Evolutionary conservation across 1,284 basidiomycete species (phyloP), one percentile per base, ranked within the genome.

Genomic region (Hypsizygus ulmarius): DNA sequence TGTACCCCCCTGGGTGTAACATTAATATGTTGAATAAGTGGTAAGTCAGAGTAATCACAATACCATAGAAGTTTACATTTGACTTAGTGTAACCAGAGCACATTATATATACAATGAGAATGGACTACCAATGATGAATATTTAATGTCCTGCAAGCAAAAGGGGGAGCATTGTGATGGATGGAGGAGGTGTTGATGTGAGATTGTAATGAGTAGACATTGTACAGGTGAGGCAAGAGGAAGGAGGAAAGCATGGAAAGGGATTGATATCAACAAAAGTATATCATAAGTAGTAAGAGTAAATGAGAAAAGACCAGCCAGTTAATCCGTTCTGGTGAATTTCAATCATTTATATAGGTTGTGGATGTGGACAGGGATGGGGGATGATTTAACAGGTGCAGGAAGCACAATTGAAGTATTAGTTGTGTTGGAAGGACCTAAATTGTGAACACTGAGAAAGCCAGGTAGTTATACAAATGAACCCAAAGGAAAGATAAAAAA

Each of bases 401-500:
- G 45, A 43, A 43, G 38, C 10, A 46, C 48, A 39, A 50, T 16
- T n/a, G n/a, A n/a, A 55, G 44, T 44, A 53, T 36, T 41, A 39
- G 51, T 43, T n/a, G n/a, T n/a, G n/a, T n/a, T n/a, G 43, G 39
- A 37, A 51, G 43, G 39, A 35, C 16, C 12, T 34, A 21, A 45
- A 39, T 29, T 15, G 19, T n/a, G 18, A 38, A 7, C 7, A 7
- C 21, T 25, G 33, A 33, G 2, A 29, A 28, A 28, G 14, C 28
- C 32, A 47, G 37, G 43, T 45, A 45, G 50, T 47, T 32, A 29
- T 55, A 49, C 42, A 48, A 47, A 43, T 54, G 45, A 58, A 38
- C 55, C 57, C 48, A 49, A 44, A 41, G 21, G 48, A 42, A 48
- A 32, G 43, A 37, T 39, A 15, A 39, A 54, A 50, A 44, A 39